phyloP scores from a whole-genome alignment of 106 monocot genomes.

The Iris macrosiphon region DNA sequence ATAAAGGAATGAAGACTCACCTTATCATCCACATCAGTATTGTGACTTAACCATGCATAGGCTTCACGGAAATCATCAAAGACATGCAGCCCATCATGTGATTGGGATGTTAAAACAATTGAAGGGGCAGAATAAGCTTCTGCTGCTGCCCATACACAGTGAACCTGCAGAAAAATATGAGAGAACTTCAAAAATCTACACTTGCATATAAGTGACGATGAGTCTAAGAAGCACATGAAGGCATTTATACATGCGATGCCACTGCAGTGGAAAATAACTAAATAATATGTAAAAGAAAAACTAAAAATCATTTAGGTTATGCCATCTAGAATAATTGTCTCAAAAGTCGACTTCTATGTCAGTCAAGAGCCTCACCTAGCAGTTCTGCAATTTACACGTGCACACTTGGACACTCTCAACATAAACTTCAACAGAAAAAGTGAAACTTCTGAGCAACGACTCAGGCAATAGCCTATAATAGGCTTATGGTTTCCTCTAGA shows the following conservation, averaged over 20 bases:
- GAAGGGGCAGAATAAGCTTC: conserved; percentile 99
- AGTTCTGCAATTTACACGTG: neutral
- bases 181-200: neutral
- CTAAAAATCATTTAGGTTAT: too few species aligned
- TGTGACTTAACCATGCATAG: conserved; percentile 91
- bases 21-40: conserved; percentile 97
- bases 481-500: too few species aligned
- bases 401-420: neutral
- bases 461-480: too few species aligned
- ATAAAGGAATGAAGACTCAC: conserved; percentile 20
- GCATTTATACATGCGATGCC: neutral
- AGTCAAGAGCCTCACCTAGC: neutral
- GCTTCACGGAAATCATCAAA: conserved; percentile 99
- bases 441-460: neutral
- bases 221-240: neutral
- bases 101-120: conserved; percentile 92
- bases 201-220: neutral
- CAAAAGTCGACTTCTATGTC: too few species aligned
- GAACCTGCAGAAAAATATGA: conserved; percentile 46
- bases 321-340: neutral
- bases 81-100: conserved; percentile 91
- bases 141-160: conserved; percentile 99
- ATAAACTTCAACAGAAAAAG: neutral
- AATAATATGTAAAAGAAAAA: too few species aligned
- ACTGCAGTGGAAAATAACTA: neutral